Conservation (phyloP, 768 basidiomycete genomes). For the Mycena kentingensis region DNA sequence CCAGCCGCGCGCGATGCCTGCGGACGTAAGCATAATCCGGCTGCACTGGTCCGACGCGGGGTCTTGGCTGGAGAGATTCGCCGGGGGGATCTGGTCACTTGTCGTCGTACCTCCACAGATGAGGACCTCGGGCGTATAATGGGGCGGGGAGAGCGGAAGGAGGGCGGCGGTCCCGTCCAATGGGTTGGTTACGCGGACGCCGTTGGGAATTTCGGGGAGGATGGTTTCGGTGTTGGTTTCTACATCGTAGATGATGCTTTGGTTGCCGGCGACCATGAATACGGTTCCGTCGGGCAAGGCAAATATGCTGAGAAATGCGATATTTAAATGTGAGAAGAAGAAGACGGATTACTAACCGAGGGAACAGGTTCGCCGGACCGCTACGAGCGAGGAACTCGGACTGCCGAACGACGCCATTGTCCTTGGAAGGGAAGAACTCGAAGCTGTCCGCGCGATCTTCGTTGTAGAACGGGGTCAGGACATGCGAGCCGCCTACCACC, state of each 20-base stretch:
- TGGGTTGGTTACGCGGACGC: constrained; percentile 14
- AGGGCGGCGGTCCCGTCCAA: constrained; percentile 17
- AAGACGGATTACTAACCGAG: constrained; percentile 28
- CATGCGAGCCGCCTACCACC: constrained; percentile 33
- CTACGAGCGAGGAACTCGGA: constrained; percentile 42
- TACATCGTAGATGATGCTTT: constrained; percentile 21
- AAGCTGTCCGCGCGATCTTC: constrained; percentile 31
- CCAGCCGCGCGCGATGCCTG: constrained; percentile 34
- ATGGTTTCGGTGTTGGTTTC: constrained; percentile 14
- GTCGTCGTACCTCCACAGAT: constrained; percentile 22
- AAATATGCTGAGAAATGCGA: neutral
- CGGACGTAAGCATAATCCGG: constrained; percentile 40
- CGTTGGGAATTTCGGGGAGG: constrained; percentile 17
- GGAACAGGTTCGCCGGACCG: constrained; percentile 58
- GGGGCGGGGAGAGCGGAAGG: constrained; percentile 18
- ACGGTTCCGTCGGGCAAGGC: constrained; percentile 20
- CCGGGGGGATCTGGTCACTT: constrained; percentile 32
- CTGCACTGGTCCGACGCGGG: constrained; percentile 38
- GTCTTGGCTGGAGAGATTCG: constrained; percentile 55
- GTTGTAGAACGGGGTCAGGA: constrained; percentile 31
- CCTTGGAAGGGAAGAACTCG: constrained; percentile 37
- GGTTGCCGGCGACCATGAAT: constrained; percentile 20
- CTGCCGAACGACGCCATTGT: constrained; percentile 30
- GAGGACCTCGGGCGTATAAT: constrained; percentile 18
- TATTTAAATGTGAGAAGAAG: neutral